phyloP scores from a whole-genome alignment of 1,284 basidiomycete genomes.

The Mycosarcoma mackinlayi region DNA sequence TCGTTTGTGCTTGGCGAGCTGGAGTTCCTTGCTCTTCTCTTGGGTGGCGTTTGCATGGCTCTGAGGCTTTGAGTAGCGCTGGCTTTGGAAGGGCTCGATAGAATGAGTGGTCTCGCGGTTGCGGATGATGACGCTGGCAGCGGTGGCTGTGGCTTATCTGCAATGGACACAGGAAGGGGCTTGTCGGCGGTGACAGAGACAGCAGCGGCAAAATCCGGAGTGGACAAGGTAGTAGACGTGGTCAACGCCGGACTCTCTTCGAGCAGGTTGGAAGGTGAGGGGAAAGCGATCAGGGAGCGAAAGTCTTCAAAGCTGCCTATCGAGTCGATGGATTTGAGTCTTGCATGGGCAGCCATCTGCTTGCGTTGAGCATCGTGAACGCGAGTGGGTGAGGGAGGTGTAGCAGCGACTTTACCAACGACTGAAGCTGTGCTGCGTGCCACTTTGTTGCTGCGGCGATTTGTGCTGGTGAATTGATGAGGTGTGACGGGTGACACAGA shows the following conservation, averaged over 20 bases:
- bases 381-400: not conserved
- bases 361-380: not conserved
- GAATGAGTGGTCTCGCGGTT: not conserved
- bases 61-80: not conserved
- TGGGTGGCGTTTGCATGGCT: not conserved
- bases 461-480: slow-evolving; percentile 1
- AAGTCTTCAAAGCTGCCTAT: slow-evolving; percentile 44
- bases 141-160: slow-evolving; percentile 24
- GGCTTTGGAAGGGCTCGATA: not conserved
- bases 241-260: slow-evolving; percentile 34
- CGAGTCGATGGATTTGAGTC: slow-evolving; percentile 24
- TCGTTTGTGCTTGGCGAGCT: slow-evolving; percentile 1
- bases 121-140: slow-evolving; percentile 4
- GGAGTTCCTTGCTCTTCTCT: slow-evolving; percentile 3
- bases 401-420: not conserved
- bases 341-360: slow-evolving; percentile 5
- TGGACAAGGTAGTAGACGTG: slow-evolving; percentile 30
- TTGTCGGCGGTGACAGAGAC: slow-evolving; percentile 10
- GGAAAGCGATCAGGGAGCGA: slow-evolving; percentile 33
- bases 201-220: slow-evolving; percentile 13
- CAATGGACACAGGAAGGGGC: not conserved
- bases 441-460: not conserved
- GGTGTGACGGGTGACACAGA: slow-evolving; percentile 17
- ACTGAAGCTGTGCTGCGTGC: not conserved
- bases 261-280: slow-evolving; percentile 17